A percentile compares a stretch with the other conserved stretches of the same genome.
These are phyloP conservation scores for Bonia amplexicaulis DNA, from an alignment of 176 grass and related monocot genomes.

Conservation along the genomic window DNA sequence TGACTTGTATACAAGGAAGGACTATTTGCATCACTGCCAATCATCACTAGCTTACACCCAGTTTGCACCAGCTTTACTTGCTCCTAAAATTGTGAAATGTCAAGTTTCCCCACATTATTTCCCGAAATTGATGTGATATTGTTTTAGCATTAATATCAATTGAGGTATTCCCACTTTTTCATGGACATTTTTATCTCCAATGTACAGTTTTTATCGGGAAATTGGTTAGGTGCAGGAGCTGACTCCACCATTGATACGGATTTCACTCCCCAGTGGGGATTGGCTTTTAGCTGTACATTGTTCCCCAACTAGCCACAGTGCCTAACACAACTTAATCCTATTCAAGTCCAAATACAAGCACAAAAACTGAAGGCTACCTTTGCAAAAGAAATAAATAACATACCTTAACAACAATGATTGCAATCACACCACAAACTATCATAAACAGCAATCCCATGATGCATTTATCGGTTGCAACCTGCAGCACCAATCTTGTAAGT, in stretches of 20 bases:
- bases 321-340: not conserved
- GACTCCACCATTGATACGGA: not conserved
- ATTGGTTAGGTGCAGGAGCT: not conserved
- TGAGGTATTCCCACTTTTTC: not conserved
- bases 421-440: slow-evolving; percentile 81
- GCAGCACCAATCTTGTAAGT: slow-evolving; percentile 17
- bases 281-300: not conserved
- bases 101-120: not conserved
- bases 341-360: slow-evolving; percentile 8
- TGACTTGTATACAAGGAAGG: not conserved
- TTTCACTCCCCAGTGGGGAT: not conserved
- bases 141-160: not conserved
- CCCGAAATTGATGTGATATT: not conserved
- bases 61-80: not conserved
- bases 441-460: slow-evolving; percentile 84
- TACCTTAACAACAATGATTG: slow-evolving; percentile 96
- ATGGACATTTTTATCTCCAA: not conserved
- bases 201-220: not conserved
- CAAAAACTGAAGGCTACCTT: not conserved
- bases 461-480: slow-evolving; percentile 98
- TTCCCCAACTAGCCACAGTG: not conserved
- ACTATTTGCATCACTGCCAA: not conserved
- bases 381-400: not conserved
- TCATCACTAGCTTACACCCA: not conserved
- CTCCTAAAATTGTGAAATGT: not conserved